These are phyloP conservation scores for Clitopilus hobsonii DNA, from an alignment of 768 basidiomycete species.

Conservation along the genomic window DNA sequence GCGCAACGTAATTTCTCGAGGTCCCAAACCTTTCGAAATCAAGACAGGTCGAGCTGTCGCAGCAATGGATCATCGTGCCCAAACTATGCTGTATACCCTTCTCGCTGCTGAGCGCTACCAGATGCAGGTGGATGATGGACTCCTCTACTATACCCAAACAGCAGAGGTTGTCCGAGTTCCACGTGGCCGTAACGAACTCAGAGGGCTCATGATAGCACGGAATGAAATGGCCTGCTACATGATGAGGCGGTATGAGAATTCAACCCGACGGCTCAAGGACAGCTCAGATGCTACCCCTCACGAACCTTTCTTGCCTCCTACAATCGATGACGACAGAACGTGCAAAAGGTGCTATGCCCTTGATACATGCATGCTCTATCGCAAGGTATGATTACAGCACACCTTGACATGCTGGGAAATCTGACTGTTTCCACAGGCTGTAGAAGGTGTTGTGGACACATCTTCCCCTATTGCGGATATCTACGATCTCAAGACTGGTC, in stretches of 20 bases:
- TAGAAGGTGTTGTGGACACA: constrained; percentile 57
- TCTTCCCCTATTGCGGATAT: constrained; percentile 56
- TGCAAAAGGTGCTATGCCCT: constrained; percentile 81
- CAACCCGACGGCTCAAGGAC: constrained; percentile 7
- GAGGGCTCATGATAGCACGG: constrained; percentile 73
- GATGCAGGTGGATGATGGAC: constrained; percentile 70
- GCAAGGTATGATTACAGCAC: constrained; percentile 50
- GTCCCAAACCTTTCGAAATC: constrained; percentile 84
- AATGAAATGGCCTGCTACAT: constrained; percentile 84
- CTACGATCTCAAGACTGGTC: constrained; percentile 75
- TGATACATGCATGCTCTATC: constrained; percentile 92
- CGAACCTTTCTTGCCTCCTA: constrained; percentile 75
- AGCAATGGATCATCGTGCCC: constrained; percentile 92
- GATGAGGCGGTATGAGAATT: constrained; percentile 40
- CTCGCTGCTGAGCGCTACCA: constrained; percentile 91
- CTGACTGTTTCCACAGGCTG: constrained; percentile 39
- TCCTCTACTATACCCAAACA: constrained; percentile 92
- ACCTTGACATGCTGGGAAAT: background rate
- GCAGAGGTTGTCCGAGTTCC: constrained; percentile 85
- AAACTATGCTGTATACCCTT: constrained; percentile 95
- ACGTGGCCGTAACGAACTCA: constrained; percentile 74
- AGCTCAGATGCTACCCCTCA: constrained; percentile 11
- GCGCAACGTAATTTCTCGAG: constrained; percentile 21
- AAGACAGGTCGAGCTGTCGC: constrained; percentile 82
- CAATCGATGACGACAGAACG: constrained; percentile 74